Base-by-base conservation (phyloP, 2,329 filamentous ascomycete species). In the Fusarium musae region DNA sequence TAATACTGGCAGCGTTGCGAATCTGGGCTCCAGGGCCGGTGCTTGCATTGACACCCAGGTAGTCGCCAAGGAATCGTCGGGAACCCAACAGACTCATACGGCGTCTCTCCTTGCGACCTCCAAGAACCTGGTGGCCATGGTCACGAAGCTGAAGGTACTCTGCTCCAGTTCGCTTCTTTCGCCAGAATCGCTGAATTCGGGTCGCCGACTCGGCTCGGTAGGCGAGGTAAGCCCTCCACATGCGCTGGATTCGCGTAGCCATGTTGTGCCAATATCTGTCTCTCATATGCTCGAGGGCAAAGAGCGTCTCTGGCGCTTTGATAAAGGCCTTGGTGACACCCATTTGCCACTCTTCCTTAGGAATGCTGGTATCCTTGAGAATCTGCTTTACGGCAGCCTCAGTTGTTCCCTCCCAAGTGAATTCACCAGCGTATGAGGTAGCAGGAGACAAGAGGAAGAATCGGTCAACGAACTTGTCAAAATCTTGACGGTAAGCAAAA, bases 231-330 rank as follows among this genome's bases (percentile, higher is more conserved):
- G 97, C 97, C 78, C 96, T 90, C 96, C 96, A 99, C 79, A 97
- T 96, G 76, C 96, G 90, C 84, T 99, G 96, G 67, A 99, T 98
- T 66, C 96, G 91, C 68, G 96, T 97, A 7, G 96, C 96, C 96
- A 99, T 98, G 84, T 98, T 99, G 83, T 98, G 96, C 96, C 96
- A 98, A 83, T 98, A 99, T 63, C 94, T 89, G 81, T 99, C 96
- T 80, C 96, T 91, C 96, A 99, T 98, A 65, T 97, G 95, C 83
- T 99, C 96, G 16, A 99, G 86, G 5, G 96, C 96, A 79, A 99
- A 99, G 4, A 99, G 85, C 0, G 96, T 99, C 83, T 99, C 96
- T 1, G 96, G 96, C 0, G 96, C 95, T 83, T 99, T 98, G 85
- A 99, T 97, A 79, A 99, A 99, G 8, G 95, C 96, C 83, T 98